Percentiles rank a stretch among this genome's conserved stretches.
phyloP scores from a whole-genome alignment of 176 grass and related monocot genomes.

The Eleusine coracana region DNA sequence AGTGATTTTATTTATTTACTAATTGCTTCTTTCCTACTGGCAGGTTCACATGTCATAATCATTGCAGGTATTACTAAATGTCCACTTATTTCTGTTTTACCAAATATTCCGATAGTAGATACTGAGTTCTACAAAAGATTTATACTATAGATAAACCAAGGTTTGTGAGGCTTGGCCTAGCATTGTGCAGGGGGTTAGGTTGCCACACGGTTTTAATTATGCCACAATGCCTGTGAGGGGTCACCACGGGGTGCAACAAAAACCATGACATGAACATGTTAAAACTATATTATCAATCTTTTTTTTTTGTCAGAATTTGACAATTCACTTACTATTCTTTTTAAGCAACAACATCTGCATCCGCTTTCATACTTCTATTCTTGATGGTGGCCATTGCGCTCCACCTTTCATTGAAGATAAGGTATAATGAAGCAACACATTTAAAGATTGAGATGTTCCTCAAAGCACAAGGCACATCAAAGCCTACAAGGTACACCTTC shows the following conservation, averaged over 20 bases:
- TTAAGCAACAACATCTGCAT: conserved; percentile 19
- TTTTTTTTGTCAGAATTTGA: no score
- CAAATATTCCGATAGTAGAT: no score
- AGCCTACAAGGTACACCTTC: conserved; percentile 71
- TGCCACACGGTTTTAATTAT: no score
- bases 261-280: no score
- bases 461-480: conserved; percentile 27
- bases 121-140: neutral
- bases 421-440: conserved; percentile 40
- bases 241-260: no score
- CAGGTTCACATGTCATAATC: conserved; percentile 35
- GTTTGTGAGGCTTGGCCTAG: no score
- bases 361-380: conserved; percentile 10
- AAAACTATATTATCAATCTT: no score
- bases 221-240: no score
- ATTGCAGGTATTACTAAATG: conserved; percentile 43
- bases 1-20: neutral
- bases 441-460: conserved; percentile 24
- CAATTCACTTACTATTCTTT: neutral
- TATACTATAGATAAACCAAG: neutral
- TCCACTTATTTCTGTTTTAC: neutral
- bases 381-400: neutral
- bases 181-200: no score
- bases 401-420: conserved; percentile 38
- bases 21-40: conserved; percentile 29